Evolutionary conservation across 2,329 filamentous ascomycete species (phyloP), one percentile per base, ranked within the genome.

Genomic region (Diatrype stigma): DNA sequence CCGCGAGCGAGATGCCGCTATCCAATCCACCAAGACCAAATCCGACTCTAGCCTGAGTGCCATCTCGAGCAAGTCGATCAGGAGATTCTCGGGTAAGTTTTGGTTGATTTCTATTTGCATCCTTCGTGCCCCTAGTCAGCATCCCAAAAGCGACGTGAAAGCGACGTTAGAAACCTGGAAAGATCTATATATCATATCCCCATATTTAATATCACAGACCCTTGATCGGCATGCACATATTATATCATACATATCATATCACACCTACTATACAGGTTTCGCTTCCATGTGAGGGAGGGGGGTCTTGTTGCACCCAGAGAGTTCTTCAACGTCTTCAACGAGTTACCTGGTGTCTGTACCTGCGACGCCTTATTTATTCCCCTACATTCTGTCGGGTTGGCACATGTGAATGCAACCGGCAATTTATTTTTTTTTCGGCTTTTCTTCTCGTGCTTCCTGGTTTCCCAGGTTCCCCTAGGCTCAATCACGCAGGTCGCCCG

Each of bases 401-500:
- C 12, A 44, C 40, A 26, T 44, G 40, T 26, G 40, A 44, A 22
- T 44, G 21, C 16, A 44, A 23, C 40, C n/a, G 12, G 22, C n/a
- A 17, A 44, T 23, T 26, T 21, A 19, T 23, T 21, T 23, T 30
- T 38, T 7, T 45, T 21, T 47, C 17, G 6, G 14, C 30, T 37
- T 23, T 44, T 19, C 40, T 40, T 17, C 34, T 37, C 34, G 26
- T 11, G 21, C 38, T 19, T 44, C 40, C 40, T n/a, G n/a, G n/a
- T n/a, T n/a, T n/a, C n/a, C n/a, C n/a, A n/a, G n/a, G n/a, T n/a
- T n/a, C n/a, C n/a, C n/a, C n/a, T 46, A 45, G 30, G 14, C 22
- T 23, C 22, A 51, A 45, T 35, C 26, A 23, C 21, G 47, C 46
- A 50, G 44, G 40, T 45, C 44, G n/a, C 28, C 35, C 35, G 42